Base-by-base conservation (phyloP, 75 land plant species). In the Gnetum montanum region DNA sequence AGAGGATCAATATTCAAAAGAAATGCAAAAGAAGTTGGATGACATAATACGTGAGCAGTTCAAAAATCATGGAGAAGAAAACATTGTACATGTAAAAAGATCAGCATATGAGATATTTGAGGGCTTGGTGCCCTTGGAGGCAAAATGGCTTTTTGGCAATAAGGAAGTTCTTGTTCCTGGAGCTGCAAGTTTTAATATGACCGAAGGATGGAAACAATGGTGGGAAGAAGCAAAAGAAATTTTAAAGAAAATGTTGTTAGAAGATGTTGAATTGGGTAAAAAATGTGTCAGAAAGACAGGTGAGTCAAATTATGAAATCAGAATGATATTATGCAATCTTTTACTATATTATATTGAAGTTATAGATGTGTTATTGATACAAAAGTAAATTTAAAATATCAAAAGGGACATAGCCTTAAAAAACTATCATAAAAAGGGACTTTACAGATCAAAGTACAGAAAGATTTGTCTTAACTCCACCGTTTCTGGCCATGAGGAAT, bases 181-280 rank as follows among this genome's bases (percentile, higher is more conserved):
- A 67, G 80, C 83, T 58, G 56, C 62, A 20, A 43, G 65, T 23
- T 36, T 73, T 29, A 61, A 76, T 35, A 65, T 80, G 65, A 67
- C 58, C 60, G 74, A 76, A 73, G 88, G 88, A 20, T 84, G 88
- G 88, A 84, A 73, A 54, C 72, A 70, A 58, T 84, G 88, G 88
- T 77, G 84, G 11, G 84, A 76, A 64, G 84, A 76, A 51, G 69
- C 71, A 19, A 84, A 76, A 49, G 58, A 67, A 43, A 68, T 68
- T 10, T 53, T 80, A 26, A 80, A 84, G 59, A 70, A 54, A 37
- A 64, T 61, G 8, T 63, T 80, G 66, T 37, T 80, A 18, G 72
- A 76, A 64, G 52, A 84, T 62, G 72, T 55, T 53, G 77, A 73
- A 2, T 63, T 52, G 49, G 80, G 72, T 31, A 84, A 68, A 68